phyloP scores from a whole-genome alignment of 805 yeast species.

The Ogataea neopini region DNA sequence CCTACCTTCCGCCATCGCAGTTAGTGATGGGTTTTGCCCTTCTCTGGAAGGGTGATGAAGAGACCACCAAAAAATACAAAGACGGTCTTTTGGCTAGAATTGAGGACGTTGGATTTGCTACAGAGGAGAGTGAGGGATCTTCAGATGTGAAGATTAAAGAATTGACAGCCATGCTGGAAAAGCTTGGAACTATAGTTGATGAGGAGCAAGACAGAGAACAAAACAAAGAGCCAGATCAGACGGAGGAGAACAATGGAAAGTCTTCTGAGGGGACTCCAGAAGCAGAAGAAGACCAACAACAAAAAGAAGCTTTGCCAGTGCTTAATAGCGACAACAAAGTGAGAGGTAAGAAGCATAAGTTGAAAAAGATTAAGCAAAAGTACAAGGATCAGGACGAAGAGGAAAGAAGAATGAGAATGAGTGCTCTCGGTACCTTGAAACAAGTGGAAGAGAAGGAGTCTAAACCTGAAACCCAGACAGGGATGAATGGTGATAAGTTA shows the following conservation, averaged over 20 bases:
- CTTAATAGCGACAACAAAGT: slow-evolving; percentile 43
- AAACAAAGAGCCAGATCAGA: slow-evolving; percentile 6
- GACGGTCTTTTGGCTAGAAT: slow-evolving; percentile 27
- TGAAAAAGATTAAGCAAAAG: slow-evolving; percentile 78
- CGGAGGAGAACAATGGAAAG: slow-evolving; percentile 1
- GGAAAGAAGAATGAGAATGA: slow-evolving; percentile 73
- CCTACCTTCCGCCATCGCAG: slow-evolving; percentile 72
- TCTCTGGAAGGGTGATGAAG: slow-evolving; percentile 68
- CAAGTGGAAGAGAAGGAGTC: slow-evolving; percentile 38
- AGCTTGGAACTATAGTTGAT: slow-evolving; percentile 19
- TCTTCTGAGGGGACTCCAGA: background rate
- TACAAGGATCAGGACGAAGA: slow-evolving; percentile 93
- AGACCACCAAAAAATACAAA: slow-evolving; percentile 41
- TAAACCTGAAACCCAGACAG: slow-evolving; percentile 3
- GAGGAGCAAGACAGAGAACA: no score
- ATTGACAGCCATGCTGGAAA: slow-evolving; percentile 32
- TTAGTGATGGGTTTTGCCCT: slow-evolving; percentile 89
- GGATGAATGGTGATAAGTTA: slow-evolving; percentile 6
- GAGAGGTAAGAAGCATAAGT: slow-evolving; percentile 83
- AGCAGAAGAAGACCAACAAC: background rate
- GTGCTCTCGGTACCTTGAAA: slow-evolving; percentile 81
- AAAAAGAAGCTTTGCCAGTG: slow-evolving; percentile 18
- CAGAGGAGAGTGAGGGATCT: slow-evolving; percentile 32
- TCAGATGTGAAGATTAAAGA: slow-evolving; percentile 30
- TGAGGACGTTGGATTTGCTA: slow-evolving; percentile 32